Conservation (phyloP, 768 basidiomycete species). For the Rhodotorula paludigena region DNA sequence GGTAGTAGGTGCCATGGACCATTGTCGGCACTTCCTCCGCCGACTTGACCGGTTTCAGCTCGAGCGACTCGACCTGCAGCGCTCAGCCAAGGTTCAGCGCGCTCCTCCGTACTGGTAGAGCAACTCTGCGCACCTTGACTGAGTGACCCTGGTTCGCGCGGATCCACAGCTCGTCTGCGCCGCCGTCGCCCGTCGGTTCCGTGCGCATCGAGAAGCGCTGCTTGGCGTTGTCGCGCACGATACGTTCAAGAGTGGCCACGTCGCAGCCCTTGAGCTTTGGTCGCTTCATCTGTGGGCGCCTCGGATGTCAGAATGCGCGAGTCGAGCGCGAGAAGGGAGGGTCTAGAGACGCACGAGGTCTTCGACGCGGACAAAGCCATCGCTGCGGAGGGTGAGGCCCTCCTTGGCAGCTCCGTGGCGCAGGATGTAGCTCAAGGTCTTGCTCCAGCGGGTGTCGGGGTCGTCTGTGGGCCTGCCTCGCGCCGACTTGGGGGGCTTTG, state of each 20-base stretch:
- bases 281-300: constrained; percentile 56
- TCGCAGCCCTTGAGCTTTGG: constrained; percentile 64
- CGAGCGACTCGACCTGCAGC: constrained; percentile 62
- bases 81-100: not conserved
- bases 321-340: not conserved
- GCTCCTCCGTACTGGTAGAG: not conserved
- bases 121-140: constrained; percentile 56
- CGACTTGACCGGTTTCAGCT: constrained; percentile 58
- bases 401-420: constrained; percentile 79
- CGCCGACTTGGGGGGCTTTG: constrained; percentile 20
- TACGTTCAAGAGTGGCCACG: constrained; percentile 46
- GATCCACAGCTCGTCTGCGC: constrained; percentile 68
- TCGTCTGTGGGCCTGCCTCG: constrained; percentile 53
- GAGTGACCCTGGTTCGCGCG: constrained; percentile 88
- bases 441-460: constrained; percentile 67
- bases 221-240: constrained; percentile 66
- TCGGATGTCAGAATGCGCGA: not conserved
- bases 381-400: constrained; percentile 66
- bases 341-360: constrained; percentile 66
- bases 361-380: constrained; percentile 76
- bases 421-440: constrained; percentile 85
- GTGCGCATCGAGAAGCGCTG: constrained; percentile 59
- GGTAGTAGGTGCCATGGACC: constrained; percentile 70
- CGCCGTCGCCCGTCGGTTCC: constrained; percentile 49
- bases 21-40: constrained; percentile 67